Percentiles rank a stretch among this genome's conserved stretches.
These are phyloP conservation scores for Quercus tomentella DNA, from an alignment of 331 rosid genomes.

Conservation along the genomic window DNA sequence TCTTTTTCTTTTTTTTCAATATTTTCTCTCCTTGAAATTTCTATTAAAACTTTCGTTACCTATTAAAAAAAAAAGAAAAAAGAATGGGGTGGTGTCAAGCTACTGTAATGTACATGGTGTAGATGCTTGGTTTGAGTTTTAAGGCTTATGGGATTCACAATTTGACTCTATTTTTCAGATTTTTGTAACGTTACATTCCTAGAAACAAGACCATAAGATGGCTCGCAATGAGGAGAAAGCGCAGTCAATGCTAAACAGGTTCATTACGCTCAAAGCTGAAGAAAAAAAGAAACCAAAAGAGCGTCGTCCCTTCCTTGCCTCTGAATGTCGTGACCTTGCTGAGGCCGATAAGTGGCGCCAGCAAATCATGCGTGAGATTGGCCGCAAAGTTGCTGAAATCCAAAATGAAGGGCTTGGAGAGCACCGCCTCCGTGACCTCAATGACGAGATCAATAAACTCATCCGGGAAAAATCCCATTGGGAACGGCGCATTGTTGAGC, in stretches of 20 bases:
- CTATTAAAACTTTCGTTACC: too few species aligned
- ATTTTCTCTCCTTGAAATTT: too few species aligned
- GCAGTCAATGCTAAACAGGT: slow-evolving; percentile 93
- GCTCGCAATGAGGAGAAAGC: slow-evolving; percentile 98
- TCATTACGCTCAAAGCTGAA: slow-evolving; percentile 75
- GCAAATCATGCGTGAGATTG: slow-evolving; percentile 89
- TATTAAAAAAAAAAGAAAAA: too few species aligned
- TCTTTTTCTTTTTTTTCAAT: too few species aligned
- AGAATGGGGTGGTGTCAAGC: not conserved
- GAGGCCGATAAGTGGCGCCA: slow-evolving; percentile 94
- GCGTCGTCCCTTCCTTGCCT: slow-evolving; percentile 87
- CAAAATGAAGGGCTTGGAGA: slow-evolving; percentile 93
- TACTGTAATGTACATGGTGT: too few species aligned
- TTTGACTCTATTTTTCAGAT: not conserved
- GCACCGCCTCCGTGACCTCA: slow-evolving; percentile 93
- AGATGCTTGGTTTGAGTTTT: not conserved
- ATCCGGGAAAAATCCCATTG: slow-evolving; percentile 75
- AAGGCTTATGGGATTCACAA: not conserved
- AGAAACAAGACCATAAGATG: slow-evolving; percentile 25
- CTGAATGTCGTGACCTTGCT: slow-evolving; percentile 94
- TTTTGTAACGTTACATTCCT: not conserved
- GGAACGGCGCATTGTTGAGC: slow-evolving; percentile 86
- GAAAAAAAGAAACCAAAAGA: slow-evolving; percentile 95
- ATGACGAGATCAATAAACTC: slow-evolving; percentile 89
- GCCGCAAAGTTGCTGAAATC: slow-evolving; percentile 90